Evolutionary conservation across 202 grass and related monocot genomes (phyloP).

Genomic region (Elaeis oleifera): DNA sequence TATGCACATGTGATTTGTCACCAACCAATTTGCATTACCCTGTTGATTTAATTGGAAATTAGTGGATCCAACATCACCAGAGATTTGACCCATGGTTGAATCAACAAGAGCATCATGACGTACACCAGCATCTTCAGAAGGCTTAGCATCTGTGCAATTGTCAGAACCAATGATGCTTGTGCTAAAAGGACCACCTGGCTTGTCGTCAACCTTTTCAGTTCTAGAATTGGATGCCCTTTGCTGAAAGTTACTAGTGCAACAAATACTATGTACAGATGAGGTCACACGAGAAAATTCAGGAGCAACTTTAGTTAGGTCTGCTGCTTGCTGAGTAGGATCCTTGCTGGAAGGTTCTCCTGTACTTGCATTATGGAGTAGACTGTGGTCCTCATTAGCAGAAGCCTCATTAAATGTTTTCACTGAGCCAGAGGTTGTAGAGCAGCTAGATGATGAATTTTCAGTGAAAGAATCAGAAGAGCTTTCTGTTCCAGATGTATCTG

Average conservation of each 20-base stretch:
- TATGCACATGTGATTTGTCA: background rate
- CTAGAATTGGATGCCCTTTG: background rate
- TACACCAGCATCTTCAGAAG: conserved; percentile 3
- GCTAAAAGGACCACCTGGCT: background rate
- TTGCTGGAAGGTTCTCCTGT: background rate
- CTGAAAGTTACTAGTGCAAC: background rate
- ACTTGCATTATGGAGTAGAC: background rate
- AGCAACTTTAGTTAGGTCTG: background rate
- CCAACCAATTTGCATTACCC: background rate
- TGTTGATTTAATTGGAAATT: background rate
- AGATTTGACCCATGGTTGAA: background rate
- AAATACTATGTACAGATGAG: background rate
- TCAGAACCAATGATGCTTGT: conserved; percentile 6
- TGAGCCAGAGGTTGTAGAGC: background rate
- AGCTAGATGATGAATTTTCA: conserved; percentile 12
- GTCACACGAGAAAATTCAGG: background rate
- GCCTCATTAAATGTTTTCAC: background rate
- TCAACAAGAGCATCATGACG: background rate
- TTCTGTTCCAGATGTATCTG: conserved; percentile 15
- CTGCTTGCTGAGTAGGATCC: too few relatives aligned
- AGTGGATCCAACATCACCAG: background rate
- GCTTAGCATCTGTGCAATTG: background rate
- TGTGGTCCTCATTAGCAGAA: background rate
- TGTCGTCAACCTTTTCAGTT: background rate
- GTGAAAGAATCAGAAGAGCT: conserved; percentile 20